Evolutionary conservation across 371 early-diverging fungal genomes (phyloP).

Genomic region (Batkoa obscura): DNA sequence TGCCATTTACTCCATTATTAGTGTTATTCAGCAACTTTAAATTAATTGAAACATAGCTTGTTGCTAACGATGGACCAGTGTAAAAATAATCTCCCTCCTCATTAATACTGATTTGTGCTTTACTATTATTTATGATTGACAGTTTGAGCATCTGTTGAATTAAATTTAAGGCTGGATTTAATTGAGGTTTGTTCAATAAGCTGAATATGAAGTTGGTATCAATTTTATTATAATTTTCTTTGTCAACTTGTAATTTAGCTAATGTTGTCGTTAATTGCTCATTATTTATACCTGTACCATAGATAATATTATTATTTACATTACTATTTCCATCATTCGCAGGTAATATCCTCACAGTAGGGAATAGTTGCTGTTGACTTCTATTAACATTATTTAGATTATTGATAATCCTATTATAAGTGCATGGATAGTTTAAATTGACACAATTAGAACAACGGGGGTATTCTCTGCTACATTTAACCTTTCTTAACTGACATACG

Average conservation of each 20-base stretch:
- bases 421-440: neutral
- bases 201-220: neutral
- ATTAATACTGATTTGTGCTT: neutral
- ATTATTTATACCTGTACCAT: no score
- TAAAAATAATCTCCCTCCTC: neutral
- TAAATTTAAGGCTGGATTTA: neutral
- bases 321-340: neutral
- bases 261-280: no score
- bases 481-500: conserved; percentile 5
- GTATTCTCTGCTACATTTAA: neutral
- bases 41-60: neutral
- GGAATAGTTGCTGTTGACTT: neutral
- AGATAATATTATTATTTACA: neutral
- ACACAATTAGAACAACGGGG: neutral
- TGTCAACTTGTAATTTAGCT: no score
- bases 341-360: neutral
- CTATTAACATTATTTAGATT: neutral
- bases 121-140: no score
- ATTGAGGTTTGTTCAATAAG: no score
- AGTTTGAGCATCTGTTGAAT: neutral
- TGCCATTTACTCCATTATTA: neutral
- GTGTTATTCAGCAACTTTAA: no score
- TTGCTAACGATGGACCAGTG: neutral
- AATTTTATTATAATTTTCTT: no score
- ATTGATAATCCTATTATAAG: neutral